These are phyloP conservation scores for Elongisporangium senticosum DNA, from an alignment of 352 stramenopile species.

Conservation along the genomic window DNA sequence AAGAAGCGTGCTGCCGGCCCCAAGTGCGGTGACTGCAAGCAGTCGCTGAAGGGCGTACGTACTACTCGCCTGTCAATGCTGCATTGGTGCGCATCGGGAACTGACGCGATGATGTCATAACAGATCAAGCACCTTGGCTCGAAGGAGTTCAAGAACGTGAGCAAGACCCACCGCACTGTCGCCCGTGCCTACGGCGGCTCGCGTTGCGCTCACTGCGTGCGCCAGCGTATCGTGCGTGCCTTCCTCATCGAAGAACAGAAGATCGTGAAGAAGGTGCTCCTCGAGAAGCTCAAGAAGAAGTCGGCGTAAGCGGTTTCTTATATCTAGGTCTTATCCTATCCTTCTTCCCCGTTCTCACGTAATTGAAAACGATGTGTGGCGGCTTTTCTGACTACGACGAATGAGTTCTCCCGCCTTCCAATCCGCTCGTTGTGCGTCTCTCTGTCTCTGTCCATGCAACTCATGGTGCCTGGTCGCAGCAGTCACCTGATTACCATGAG, in stretches of 20 bases:
- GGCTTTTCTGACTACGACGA: neutral
- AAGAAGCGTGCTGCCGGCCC: constrained; percentile 93
- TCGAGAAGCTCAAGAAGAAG: constrained; percentile 92
- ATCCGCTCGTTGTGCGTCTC: neutral
- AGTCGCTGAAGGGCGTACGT: constrained; percentile 70
- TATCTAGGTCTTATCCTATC: neutral
- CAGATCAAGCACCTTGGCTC: constrained; percentile 83
- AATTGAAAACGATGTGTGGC: neutral
- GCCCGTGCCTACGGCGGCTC: constrained; percentile 96
- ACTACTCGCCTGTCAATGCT: neutral
- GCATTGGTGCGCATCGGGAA: neutral
- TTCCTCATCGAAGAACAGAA: constrained; percentile 99
- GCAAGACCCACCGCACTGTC: constrained; percentile 92
- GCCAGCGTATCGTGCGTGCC: constrained; percentile 94
- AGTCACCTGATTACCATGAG: neutral
- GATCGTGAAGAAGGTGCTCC: constrained; percentile 99
- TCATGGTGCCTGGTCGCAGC: too few relatives aligned
- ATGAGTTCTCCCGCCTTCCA: neutral
- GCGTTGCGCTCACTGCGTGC: constrained; percentile 92
- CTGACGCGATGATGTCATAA: constrained; percentile 5
- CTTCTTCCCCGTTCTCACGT: neutral
- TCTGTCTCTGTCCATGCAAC: neutral
- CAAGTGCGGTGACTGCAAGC: constrained; percentile 97
- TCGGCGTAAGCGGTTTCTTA: constrained; percentile 36
- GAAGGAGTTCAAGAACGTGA: constrained; percentile 78